Conservation (phyloP, 345 rosid species). For the Reutealis trisperma region DNA sequence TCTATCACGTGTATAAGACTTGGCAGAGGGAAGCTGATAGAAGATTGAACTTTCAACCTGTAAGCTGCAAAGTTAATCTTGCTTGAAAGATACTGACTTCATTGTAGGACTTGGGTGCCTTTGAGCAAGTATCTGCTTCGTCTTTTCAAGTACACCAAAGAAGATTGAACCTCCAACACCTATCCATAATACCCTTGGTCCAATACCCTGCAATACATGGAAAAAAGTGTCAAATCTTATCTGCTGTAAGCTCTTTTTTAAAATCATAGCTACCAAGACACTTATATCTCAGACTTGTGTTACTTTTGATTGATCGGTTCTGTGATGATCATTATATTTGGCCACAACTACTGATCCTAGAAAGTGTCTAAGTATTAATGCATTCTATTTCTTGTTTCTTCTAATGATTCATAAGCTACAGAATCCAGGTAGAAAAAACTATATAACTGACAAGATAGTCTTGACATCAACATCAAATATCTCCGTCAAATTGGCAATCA, state of each 20-base stretch:
- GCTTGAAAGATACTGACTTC: constrained; percentile 7
- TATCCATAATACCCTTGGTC: constrained; percentile 86
- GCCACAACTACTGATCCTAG: too few species aligned
- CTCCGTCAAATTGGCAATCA: too few species aligned
- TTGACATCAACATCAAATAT: too few species aligned
- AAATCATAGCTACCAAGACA: not conserved
- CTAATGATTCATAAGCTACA: too few species aligned
- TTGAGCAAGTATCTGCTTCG: constrained; percentile 66
- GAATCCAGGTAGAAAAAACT: too few species aligned
- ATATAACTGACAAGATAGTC: too few species aligned
- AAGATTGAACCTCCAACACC: constrained; percentile 91
- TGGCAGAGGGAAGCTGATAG: not conserved
- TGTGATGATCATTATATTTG: too few species aligned
- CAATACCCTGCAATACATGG: constrained; percentile 62
- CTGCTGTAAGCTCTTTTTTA: not conserved
- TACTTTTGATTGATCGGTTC: not conserved
- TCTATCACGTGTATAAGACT: not conserved
- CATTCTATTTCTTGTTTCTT: too few species aligned
- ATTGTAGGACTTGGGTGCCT: not conserved
- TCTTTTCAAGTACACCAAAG: constrained; percentile 80
- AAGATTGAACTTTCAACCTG: not conserved
- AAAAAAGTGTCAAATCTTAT: too few species aligned
- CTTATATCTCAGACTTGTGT: not conserved
- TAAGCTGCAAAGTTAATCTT: not conserved
- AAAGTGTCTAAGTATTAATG: too few species aligned